Base-by-base conservation (phyloP, 495 filamentous ascomycete species). In the Darksidea phi region DNA sequence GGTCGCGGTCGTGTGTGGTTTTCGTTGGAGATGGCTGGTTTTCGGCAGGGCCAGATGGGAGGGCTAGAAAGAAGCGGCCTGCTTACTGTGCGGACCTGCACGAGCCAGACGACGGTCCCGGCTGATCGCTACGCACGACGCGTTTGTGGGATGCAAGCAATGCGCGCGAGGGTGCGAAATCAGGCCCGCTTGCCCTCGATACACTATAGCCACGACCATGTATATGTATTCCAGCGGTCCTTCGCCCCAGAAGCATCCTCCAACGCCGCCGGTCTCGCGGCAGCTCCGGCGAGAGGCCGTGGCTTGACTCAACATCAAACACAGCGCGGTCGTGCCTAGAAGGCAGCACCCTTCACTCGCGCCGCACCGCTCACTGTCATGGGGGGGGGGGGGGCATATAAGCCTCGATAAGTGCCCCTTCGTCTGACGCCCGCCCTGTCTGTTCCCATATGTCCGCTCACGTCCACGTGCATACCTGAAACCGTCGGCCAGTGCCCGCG, bases 401-500 rank as follows among this genome's bases (percentile, higher is more conserved):
- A 61, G 48, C 50, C 37, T 55, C 45, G 41, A 36, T n/a, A 4
- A 23, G 46, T 24, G 28, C 32, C 28, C 38, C 34, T 37, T 43
- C n/a, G 18, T 24, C 23, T 11, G 52, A 23, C 25, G 21, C 26
- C 6, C n/a, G 21, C 23, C 50, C 55, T 51, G 53, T 46, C n/a
- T n/a, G 53, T 64, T 49, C 37, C 52, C 38, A 54, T 55, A 23
- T 18, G 3, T 54, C 46, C 48, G 32, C 17, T 34, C 32, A 34
- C 53, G 32, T 28, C 4, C 28, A 10, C 10, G 4, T 32, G 28
- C 28, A 32, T 32, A 57, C 54, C 36, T 64, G 61, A 64, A 64
- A 64, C 61, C 17, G 7, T 43, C 28, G 47, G 36, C 54, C 59
- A 63, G 57, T 54, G 57, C 61, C 54, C 48, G 41, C 32, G 42